A percentile compares a stretch with the other conserved stretches of the same genome.
Evolutionary conservation across 768 basidiomycete species (phyloP).

Genomic region (Pilatotrama ljubarskyi): DNA sequence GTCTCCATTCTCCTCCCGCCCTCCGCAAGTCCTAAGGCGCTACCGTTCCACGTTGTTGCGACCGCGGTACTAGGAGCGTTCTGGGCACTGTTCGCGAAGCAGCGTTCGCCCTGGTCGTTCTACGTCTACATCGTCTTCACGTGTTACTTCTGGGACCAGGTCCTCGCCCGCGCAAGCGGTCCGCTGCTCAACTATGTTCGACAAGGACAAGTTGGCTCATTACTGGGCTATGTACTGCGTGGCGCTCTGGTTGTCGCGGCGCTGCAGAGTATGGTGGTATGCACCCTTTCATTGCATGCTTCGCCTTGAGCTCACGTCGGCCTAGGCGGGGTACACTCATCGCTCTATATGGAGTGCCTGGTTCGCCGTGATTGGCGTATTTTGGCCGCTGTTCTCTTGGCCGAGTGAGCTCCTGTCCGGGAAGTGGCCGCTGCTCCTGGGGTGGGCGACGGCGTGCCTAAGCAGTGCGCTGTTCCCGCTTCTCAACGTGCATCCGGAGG

Average conservation of each 20-base stretch:
- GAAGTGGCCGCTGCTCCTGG: constrained; percentile 30
- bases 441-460: constrained; percentile 54
- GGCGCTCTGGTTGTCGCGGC: constrained; percentile 39
- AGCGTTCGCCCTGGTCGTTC: constrained; percentile 68
- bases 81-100: constrained; percentile 56
- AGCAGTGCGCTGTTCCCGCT: constrained; percentile 68
- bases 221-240: constrained; percentile 27
- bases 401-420: constrained; percentile 32
- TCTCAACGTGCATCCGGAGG: constrained; percentile 69
- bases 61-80: constrained; percentile 37
- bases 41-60: constrained; percentile 26
- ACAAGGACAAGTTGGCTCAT: background rate
- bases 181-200: constrained; percentile 5
- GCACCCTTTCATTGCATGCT: constrained; percentile 28
- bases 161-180: constrained; percentile 25
- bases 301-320: background rate
- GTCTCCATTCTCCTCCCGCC: constrained; percentile 53
- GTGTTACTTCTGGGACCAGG: constrained; percentile 73
- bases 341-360: constrained; percentile 73
- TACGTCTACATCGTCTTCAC: constrained; percentile 78
- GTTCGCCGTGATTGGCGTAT: constrained; percentile 55
- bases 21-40: constrained; percentile 22
- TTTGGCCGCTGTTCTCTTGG: constrained; percentile 68
- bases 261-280: constrained; percentile 73
- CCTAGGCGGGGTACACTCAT: constrained; percentile 68